Evolutionary conservation across 2,329 filamentous ascomycete species (phyloP).

Genomic region (Coniochaeta sp.): DNA sequence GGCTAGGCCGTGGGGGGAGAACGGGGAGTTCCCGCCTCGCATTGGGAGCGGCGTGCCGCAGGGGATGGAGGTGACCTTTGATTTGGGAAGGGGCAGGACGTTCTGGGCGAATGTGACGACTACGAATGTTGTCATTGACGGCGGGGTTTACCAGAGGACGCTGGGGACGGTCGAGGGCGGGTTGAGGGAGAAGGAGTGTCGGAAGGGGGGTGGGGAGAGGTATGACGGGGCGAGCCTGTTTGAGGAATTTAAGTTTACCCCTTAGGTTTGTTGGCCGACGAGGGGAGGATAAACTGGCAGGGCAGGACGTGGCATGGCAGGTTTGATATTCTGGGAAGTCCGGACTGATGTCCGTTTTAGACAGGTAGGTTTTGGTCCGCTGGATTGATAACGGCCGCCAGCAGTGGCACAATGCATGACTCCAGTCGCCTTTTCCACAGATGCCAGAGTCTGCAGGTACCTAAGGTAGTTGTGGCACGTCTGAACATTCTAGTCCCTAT

Average conservation of each 20-base stretch:
- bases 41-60: background rate
- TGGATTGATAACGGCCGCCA: too few relatives aligned
- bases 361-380: too few relatives aligned
- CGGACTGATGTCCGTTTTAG: too few relatives aligned
- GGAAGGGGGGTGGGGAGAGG: too few relatives aligned
- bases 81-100: background rate
- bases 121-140: background rate
- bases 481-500: too few relatives aligned
- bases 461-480: too few relatives aligned
- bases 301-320: too few relatives aligned
- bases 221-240: too few relatives aligned
- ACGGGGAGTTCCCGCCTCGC: conserved; percentile 1
- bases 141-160: background rate
- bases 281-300: background rate
- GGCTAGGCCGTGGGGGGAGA: background rate
- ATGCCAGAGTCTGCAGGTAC: too few relatives aligned
- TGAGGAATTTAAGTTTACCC: background rate
- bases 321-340: too few relatives aligned
- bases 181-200: background rate
- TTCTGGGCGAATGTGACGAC: conserved; percentile 1
- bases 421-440: too few relatives aligned
- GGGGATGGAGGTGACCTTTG: background rate
- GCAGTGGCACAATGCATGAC: too few relatives aligned
- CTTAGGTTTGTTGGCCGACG: background rate
- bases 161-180: background rate